phyloP scores from a whole-genome alignment of 257 asterid species.

The Solanum bulbocastanum region DNA sequence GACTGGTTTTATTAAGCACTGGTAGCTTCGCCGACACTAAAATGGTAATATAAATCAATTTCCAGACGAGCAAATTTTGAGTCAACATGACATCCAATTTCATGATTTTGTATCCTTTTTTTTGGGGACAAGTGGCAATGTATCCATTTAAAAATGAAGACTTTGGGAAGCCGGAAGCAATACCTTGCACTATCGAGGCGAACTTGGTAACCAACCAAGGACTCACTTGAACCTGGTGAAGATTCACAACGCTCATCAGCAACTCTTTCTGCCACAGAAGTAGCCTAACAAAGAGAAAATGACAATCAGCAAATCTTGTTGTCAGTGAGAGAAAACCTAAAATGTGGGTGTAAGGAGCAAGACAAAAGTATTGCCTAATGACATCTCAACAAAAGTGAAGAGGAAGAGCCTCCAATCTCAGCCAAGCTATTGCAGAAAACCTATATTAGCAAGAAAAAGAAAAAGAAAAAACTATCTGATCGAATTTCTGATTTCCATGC shows the following conservation, averaged over 20 bases:
- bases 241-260: constrained; percentile 93
- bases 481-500: not conserved
- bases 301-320: not conserved
- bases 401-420: not conserved
- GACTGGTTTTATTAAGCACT: not conserved
- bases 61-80: not conserved
- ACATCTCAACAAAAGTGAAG: not conserved
- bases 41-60: not conserved
- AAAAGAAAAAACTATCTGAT: not conserved
- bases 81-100: not conserved
- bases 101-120: not conserved
- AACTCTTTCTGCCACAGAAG: constrained; percentile 97
- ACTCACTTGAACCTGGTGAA: constrained; percentile 78
- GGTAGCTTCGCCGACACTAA: not conserved
- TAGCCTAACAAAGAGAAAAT: constrained; percentile 41
- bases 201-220: constrained; percentile 96
- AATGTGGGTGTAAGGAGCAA: not conserved
- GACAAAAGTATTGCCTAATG: not conserved
- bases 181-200: constrained; percentile 99
- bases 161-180: not conserved
- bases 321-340: not conserved
- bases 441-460: not conserved
- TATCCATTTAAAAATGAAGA: not conserved
- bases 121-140: not conserved
- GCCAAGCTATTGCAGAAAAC: not conserved